These are phyloP conservation scores for Mucuna pruriens DNA, from an alignment of 306 rosid genomes.

Conservation along the genomic window DNA sequence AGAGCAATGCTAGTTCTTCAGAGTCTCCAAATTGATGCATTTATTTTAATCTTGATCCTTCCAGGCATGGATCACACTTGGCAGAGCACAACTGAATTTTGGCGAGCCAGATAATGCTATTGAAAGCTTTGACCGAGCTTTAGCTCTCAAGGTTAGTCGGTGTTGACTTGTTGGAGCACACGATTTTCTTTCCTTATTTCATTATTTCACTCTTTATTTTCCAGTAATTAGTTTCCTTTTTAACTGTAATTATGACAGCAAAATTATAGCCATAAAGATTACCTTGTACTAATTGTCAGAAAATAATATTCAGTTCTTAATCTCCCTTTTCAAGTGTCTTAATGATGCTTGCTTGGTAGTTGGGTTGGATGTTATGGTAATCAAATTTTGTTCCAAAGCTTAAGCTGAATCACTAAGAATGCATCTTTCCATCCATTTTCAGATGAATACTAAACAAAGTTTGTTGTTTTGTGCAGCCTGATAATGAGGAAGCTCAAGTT, in stretches of 20 bases:
- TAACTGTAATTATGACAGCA: background rate
- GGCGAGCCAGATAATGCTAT: constrained; percentile 91
- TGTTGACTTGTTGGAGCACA: background rate
- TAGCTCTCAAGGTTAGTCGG: constrained; percentile 73
- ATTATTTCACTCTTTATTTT: background rate
- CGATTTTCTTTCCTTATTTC: background rate
- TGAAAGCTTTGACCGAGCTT: constrained; percentile 81
- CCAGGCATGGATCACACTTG: constrained; percentile 95
- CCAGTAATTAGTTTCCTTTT: background rate
- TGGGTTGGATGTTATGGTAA: constrained; percentile 1
- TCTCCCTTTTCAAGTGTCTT: constrained; percentile 10
- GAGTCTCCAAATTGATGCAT: background rate
- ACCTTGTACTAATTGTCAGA: background rate
- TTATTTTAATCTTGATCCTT: constrained; percentile 33
- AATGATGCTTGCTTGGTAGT: constrained; percentile 13
- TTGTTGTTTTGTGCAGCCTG: constrained; percentile 50
- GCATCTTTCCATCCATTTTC: constrained; percentile 7
- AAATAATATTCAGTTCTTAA: background rate
- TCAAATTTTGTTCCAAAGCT: background rate
- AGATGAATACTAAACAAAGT: background rate
- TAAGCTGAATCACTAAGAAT: background rate
- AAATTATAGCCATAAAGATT: background rate
- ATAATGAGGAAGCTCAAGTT: constrained; percentile 42
- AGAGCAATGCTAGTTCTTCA: constrained; percentile 11
- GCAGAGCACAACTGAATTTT: constrained; percentile 89